Percentiles rank a stretch among this genome's conserved stretches.
phyloP scores from a whole-genome alignment of 768 basidiomycete genomes.

The Naganishia kalamii region DNA sequence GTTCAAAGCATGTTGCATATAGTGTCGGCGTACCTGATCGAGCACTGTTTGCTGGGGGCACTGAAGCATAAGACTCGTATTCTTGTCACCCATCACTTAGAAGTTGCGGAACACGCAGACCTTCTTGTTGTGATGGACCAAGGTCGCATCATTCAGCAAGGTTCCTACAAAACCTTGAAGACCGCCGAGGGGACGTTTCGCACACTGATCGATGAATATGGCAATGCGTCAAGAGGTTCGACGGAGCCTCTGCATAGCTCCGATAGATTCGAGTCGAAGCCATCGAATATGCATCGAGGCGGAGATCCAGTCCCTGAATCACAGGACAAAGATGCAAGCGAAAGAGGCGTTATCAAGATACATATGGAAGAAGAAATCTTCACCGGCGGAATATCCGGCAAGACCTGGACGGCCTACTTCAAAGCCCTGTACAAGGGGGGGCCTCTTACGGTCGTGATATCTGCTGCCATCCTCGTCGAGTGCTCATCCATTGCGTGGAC shows the following conservation, averaged over 20 bases:
- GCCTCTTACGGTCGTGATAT: constrained; percentile 49
- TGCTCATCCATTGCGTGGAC: constrained; percentile 59
- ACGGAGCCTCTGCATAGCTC: constrained; percentile 30
- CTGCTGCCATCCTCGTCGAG: constrained; percentile 52
- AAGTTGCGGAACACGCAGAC: constrained; percentile 40
- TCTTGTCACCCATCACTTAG: constrained; percentile 51
- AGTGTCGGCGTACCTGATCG: constrained; percentile 62
- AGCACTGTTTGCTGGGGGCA: constrained; percentile 54
- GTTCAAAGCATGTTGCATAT: constrained; percentile 30
- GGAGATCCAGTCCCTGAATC: not conserved
- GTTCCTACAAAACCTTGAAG: constrained; percentile 51
- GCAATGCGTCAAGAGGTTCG: constrained; percentile 25
- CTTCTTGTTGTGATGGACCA: constrained; percentile 40
- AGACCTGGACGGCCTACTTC: constrained; percentile 53
- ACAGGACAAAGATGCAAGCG: not conserved
- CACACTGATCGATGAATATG: constrained; percentile 46
- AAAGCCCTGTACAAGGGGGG: constrained; percentile 47
- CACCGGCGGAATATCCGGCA: constrained; percentile 54
- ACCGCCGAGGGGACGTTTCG: constrained; percentile 30
- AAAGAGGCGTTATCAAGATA: constrained; percentile 27
- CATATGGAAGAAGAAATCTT: constrained; percentile 58
- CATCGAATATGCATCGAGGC: not conserved
- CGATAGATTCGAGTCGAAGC: constrained; percentile 21
- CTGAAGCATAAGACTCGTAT: constrained; percentile 56
- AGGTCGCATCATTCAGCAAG: constrained; percentile 56